These are phyloP conservation scores for Mortierella sp. DNA, from an alignment of 371 early-diverging fungal species.

Conservation along the genomic window DNA sequence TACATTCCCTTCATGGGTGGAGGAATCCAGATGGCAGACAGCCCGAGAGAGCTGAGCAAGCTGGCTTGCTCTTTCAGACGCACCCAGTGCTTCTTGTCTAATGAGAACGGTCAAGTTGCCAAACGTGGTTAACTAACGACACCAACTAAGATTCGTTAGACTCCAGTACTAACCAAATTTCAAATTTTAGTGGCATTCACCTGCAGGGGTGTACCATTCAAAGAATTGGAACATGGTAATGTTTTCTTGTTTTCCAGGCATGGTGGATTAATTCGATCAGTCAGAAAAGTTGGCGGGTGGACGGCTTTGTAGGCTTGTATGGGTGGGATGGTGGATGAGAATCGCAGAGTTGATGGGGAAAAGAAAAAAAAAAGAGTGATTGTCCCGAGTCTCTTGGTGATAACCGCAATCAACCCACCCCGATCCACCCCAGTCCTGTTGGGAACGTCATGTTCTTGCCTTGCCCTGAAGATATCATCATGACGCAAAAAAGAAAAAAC, in stretches of 20 bases:
- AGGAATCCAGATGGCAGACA: slow-evolving; percentile 33
- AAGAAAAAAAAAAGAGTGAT: neutral
- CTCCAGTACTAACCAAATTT: neutral
- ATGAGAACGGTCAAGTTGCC: too few relatives aligned
- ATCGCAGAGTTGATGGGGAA: neutral
- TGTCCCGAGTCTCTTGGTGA: too few relatives aligned
- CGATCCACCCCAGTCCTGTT: too few relatives aligned
- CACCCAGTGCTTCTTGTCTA: slow-evolving; percentile 39
- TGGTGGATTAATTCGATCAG: slow-evolving; percentile 1
- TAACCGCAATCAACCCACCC: too few relatives aligned
- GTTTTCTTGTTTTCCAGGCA: slow-evolving; percentile 21
- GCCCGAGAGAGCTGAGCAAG: slow-evolving; percentile 27
- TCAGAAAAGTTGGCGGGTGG: neutral
- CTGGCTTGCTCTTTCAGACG: slow-evolving; percentile 41
- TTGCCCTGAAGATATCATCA: too few relatives aligned
- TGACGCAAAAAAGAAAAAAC: too few relatives aligned
- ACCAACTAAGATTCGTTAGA: neutral
- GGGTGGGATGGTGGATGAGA: neutral
- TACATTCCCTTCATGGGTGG: slow-evolving; percentile 39
- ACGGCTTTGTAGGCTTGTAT: neutral
- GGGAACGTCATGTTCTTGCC: too few relatives aligned
- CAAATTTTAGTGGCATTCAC: neutral
- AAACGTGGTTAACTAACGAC: neutral
- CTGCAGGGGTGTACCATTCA: slow-evolving; percentile 35
- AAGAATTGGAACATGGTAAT: slow-evolving; percentile 46